Conservation (phyloP, 768 basidiomycete genomes). For the Candolleomyces aberdarensis region DNA sequence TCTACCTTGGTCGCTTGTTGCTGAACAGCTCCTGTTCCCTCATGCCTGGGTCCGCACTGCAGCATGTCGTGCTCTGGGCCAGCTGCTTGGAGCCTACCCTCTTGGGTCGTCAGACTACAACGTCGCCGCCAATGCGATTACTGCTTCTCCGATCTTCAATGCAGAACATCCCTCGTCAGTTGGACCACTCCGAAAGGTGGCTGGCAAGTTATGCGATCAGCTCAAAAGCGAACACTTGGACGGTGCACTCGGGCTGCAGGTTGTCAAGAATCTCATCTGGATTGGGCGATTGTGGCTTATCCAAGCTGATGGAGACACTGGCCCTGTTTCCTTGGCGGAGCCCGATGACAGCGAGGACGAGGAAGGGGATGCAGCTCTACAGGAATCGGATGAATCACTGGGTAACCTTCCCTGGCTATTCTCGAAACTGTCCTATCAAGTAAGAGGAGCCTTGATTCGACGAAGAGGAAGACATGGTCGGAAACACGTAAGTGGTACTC, state of each 20-base stretch:
- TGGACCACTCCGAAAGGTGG: conserved; percentile 60
- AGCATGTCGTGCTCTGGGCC: conserved; percentile 71
- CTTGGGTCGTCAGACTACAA: conserved; percentile 11
- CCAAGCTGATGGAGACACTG: conserved; percentile 26
- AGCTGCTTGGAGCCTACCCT: conserved; percentile 57
- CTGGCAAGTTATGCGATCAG: conserved; percentile 70
- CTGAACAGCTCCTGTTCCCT: conserved; percentile 74
- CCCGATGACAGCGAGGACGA: conserved; percentile 17
- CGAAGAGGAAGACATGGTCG: conserved; percentile 51
- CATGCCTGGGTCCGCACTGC: conserved; percentile 93
- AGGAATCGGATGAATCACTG: conserved; percentile 24
- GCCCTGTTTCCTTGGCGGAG: conserved; percentile 27
- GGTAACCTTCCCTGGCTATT: conserved; percentile 84
- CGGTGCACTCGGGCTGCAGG: conserved; percentile 68
- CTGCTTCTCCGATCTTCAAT: conserved; percentile 29
- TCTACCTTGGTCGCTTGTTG: conserved; percentile 62
- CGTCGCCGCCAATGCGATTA: not conserved
- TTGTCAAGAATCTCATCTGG: conserved; percentile 92
- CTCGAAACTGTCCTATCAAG: conserved; percentile 88
- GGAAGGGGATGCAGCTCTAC: conserved; percentile 18
- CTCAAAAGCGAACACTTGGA: conserved; percentile 81
- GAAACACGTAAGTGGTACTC: conserved; percentile 32
- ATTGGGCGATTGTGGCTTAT: conserved; percentile 73
- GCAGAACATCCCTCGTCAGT: conserved; percentile 47
- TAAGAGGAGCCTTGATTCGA: conserved; percentile 69